These are phyloP conservation scores for Brettanomyces custersianus DNA, from an alignment of 805 yeast genomes.

Conservation along the genomic window DNA sequence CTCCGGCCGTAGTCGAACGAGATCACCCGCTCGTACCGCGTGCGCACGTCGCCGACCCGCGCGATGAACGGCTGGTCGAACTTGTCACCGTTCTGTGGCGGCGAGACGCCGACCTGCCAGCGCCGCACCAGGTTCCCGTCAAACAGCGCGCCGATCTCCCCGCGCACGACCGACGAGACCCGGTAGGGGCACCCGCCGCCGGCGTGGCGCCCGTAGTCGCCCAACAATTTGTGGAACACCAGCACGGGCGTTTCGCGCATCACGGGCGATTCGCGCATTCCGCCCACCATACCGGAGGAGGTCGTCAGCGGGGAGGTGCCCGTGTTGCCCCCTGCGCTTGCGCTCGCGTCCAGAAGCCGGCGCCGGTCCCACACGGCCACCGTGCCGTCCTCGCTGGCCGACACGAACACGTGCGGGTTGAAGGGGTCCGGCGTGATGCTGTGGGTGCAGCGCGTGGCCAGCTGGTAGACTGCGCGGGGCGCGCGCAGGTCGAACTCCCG, in stretches of 20 bases:
- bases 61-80: conserved; percentile 75
- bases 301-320: conserved; percentile 28
- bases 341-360: conserved; percentile 28
- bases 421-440: conserved; percentile 65
- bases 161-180: conserved; percentile 13
- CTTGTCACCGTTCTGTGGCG: conserved; percentile 34
- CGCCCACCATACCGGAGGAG: conserved; percentile 37
- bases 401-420: conserved; percentile 57
- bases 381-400: conserved; percentile 78
- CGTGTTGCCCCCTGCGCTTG: neutral
- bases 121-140: conserved; percentile 38
- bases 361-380: conserved; percentile 78
- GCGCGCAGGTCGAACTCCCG: conserved; percentile 71
- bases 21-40: conserved; percentile 73
- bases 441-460: conserved; percentile 65
- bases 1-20: conserved; percentile 79
- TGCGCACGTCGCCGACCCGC: conserved; percentile 61
- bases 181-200: conserved; percentile 53
- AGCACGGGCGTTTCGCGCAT: conserved; percentile 70
- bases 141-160: conserved; percentile 58
- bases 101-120: conserved; percentile 13
- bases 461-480: conserved; percentile 57
- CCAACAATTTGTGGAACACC: conserved; percentile 44
- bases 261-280: conserved; percentile 56
- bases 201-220: conserved; percentile 75